Conservation (phyloP, 1,284 basidiomycete genomes). For the Cutaneotrichosporon sp. region DNA sequence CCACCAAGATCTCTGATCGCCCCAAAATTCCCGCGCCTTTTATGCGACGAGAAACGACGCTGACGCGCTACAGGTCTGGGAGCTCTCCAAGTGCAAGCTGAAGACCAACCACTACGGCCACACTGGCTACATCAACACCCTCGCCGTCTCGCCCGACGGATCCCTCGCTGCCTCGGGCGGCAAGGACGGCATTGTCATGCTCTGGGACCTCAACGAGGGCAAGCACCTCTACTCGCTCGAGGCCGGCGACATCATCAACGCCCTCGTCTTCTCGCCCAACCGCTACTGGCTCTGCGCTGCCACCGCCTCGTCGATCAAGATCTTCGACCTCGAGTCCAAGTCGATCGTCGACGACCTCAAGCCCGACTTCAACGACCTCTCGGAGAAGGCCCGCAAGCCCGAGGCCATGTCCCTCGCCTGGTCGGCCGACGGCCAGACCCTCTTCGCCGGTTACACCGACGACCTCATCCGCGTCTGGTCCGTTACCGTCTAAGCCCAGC, state of each 20-base stretch:
- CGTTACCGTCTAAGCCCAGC: conserved; percentile 54
- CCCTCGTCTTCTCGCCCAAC: conserved; percentile 99
- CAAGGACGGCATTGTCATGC: conserved; percentile 99
- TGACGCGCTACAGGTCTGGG: conserved; percentile 75
- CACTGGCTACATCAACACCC: conserved; percentile 98
- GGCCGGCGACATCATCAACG: conserved; percentile 97
- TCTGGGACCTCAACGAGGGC: conserved; percentile 99
- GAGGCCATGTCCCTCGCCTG: conserved; percentile 98
- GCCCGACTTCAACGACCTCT: conserved; percentile 73
- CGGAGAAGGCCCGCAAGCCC: conserved; percentile 75
- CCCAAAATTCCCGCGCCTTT: conserved; percentile 12
- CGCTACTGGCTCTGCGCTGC: conserved; percentile 99
- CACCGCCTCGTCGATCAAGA: conserved; percentile 96
- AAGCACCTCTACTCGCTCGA: conserved; percentile 99
- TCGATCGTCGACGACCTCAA: conserved; percentile 95
- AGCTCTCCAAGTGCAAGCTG: conserved; percentile 99
- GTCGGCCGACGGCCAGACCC: conserved; percentile 95
- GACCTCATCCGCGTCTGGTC: conserved; percentile 88
- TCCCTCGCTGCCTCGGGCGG: conserved; percentile 98
- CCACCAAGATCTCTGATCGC: conserved; percentile 72
- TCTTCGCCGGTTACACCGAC: conserved; percentile 93
- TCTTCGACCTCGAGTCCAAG: conserved; percentile 98
- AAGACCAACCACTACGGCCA: conserved; percentile 99
- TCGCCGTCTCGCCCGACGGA: conserved; percentile 98
- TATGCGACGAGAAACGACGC: neutral